These are phyloP conservation scores for Jamesozyma hellenica DNA, from an alignment of 805 yeast species.

Conservation along the genomic window DNA sequence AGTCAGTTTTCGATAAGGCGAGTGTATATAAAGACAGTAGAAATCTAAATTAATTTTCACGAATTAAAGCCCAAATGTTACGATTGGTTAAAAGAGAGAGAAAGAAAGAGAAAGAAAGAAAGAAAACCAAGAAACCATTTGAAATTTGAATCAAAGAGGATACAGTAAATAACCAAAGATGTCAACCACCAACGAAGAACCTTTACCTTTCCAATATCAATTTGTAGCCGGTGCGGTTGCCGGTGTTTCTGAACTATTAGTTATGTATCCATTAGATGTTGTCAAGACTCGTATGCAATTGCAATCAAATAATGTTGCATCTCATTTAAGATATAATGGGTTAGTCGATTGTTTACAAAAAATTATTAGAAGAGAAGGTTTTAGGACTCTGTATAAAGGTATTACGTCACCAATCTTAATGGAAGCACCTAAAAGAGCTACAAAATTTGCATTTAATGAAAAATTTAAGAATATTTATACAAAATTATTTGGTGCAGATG, in stretches of 20 bases:
- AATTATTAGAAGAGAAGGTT: constrained; percentile 80
- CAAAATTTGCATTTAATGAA: constrained; percentile 96
- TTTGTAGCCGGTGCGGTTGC: constrained; percentile 90
- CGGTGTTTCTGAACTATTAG: constrained; percentile 90
- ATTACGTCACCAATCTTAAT: constrained; percentile 91
- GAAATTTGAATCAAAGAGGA: background rate
- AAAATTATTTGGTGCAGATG: constrained; percentile 51
- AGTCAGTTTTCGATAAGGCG: too few species aligned
- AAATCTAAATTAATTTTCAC: too few species aligned
- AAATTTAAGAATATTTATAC: constrained; percentile 87
- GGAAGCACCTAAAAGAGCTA: constrained; percentile 99
- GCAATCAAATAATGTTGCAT: constrained; percentile 15
- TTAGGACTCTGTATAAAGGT: constrained; percentile 78
- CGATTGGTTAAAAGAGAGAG: too few species aligned
- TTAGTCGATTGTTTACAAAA: constrained; percentile 75
- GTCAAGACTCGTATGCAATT: constrained; percentile 57
- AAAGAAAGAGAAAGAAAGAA: background rate
- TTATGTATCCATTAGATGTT: constrained; percentile 94
- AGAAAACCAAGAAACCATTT: too few species aligned
- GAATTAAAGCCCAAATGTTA: too few species aligned
- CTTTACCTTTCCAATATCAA: constrained; percentile 87
- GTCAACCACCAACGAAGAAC: constrained; percentile 19
- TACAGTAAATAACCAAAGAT: constrained; percentile 1
- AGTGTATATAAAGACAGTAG: too few species aligned
- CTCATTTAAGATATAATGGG: constrained; percentile 45